Conservation (phyloP, 495 filamentous ascomycete species). For the Neurospora tetraspora region DNA sequence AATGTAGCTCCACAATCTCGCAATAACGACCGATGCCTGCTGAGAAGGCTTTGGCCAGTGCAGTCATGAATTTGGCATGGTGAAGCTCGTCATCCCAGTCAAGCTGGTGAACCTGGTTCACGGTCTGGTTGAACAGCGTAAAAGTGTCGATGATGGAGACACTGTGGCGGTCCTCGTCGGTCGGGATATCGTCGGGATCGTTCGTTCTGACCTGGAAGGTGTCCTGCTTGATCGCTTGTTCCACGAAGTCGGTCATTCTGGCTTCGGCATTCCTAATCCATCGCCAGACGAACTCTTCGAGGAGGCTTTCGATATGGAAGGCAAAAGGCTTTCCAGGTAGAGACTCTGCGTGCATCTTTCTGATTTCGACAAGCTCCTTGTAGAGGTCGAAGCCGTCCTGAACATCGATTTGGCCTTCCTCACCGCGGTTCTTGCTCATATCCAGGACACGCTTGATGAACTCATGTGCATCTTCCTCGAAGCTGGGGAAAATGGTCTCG, state of each 20-base stretch:
- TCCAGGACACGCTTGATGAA: conserved; percentile 72
- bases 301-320: conserved; percentile 73
- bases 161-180: conserved; percentile 82
- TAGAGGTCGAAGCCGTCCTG: conserved; percentile 94
- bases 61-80: conserved; percentile 94
- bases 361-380: conserved; percentile 72
- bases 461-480: conserved; percentile 76
- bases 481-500: conserved; percentile 74
- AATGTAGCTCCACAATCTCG: conserved; percentile 77
- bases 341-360: conserved; percentile 61
- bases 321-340: conserved; percentile 61
- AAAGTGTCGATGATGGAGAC: conserved; percentile 91
- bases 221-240: conserved; percentile 83
- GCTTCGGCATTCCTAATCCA: conserved; percentile 78
- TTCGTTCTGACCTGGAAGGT: conserved; percentile 60
- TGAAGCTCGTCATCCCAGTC: conserved; percentile 91
- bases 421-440: conserved; percentile 50
- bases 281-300: conserved; percentile 89
- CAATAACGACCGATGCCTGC: conserved; percentile 81
- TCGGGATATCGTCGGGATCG: conserved; percentile 46
- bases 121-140: conserved; percentile 79
- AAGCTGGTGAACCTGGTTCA: conserved; percentile 75
- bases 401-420: conserved; percentile 56
- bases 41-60: conserved; percentile 79
- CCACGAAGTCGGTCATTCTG: conserved; percentile 76